Conservation (phyloP, 1,284 basidiomycete species). For the Puccinia horiana region DNA sequence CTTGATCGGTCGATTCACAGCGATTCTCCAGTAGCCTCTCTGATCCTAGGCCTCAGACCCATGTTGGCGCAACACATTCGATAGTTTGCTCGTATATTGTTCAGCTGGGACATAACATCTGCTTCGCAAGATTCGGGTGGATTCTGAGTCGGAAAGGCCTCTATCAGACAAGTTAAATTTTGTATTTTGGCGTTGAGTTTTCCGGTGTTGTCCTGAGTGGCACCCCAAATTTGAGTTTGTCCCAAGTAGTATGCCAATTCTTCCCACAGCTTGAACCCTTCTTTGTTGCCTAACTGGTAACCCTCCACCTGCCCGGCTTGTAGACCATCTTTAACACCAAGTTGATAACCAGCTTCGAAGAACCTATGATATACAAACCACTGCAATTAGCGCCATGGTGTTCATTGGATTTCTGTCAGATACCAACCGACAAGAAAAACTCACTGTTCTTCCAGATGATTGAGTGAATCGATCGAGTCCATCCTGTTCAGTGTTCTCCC, state of each 20-base stretch:
- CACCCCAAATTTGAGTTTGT: conserved; percentile 24
- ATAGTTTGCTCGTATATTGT: conserved; percentile 29
- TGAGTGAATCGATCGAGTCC: conserved; percentile 34
- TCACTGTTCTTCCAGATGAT: conserved; percentile 36
- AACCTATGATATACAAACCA: neutral
- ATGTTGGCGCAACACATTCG: conserved; percentile 34
- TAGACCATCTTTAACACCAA: conserved; percentile 22
- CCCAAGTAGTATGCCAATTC: conserved; percentile 35
- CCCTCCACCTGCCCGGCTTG: conserved; percentile 25
- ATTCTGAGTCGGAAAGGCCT: conserved; percentile 31
- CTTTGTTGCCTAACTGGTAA: conserved; percentile 13
- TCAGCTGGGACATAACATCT: conserved; percentile 2
- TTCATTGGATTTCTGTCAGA: neutral
- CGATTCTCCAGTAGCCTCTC: neutral
- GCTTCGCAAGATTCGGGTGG: neutral
- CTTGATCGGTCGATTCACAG: neutral
- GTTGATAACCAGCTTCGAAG: conserved; percentile 30
- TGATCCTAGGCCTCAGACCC: conserved; percentile 27
- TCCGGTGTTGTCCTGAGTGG: neutral
- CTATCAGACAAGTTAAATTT: conserved; percentile 10
- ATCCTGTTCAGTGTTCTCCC: neutral
- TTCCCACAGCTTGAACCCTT: conserved; percentile 31
- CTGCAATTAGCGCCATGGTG: neutral
- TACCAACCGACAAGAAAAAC: neutral
- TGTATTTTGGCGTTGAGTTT: conserved; percentile 19